Evolutionary conservation across 2,329 filamentous ascomycete species (phyloP), one percentile per base, ranked within the genome.

Genomic region (Colletotrichum tabaci): DNA sequence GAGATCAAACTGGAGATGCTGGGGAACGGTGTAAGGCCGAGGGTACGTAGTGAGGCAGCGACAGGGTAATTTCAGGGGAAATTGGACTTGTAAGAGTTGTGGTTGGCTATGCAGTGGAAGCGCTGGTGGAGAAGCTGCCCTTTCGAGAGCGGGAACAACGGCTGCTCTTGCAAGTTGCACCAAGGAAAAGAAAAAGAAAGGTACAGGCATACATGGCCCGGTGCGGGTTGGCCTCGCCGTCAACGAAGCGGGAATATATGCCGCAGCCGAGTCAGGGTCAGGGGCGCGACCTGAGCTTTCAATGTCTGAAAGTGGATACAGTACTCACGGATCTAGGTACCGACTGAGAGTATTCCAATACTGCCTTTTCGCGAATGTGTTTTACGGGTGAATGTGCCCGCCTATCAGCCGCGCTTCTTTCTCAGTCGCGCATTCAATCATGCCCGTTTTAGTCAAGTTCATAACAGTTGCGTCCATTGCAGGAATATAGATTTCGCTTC

Each of bases 241-340:
- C 30, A 40, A 52, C 40, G 26, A 52, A 52, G 53, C 56, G 62
- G 67, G 15, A 66, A 46, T 61, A 67, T 61, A 67, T 52, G 56
- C 56, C 56, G 67, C 61, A 61, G 56, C 44, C 63, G 63, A 67
- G 56, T 57, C 63, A 71, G 7, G 63, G 63, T 49, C 55, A 60
- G 46, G 47, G 47, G 55, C 15, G 16, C 18, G 35, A 60, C 42
- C 42, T 46, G 40, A 60, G 18, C 42, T 18, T 21, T 21, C 35
- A 38, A 58, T 21, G 23, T 35, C 16, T 10, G 57, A 23, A 21
- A 46, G 16, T 61, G 42, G 42, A 44, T 16, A 8, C 30, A 35
- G 30, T 35, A 9, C 9, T 35, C 8, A 35, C 30, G 30, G 30
- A 35, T 35, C 30, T 35, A 30, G 30, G 35, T 38, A 38, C 8